Evolutionary conservation across 306 rosid species (phyloP), one percentile per base, ranked within the genome.

Genomic region (Ceratonia siliqua): DNA sequence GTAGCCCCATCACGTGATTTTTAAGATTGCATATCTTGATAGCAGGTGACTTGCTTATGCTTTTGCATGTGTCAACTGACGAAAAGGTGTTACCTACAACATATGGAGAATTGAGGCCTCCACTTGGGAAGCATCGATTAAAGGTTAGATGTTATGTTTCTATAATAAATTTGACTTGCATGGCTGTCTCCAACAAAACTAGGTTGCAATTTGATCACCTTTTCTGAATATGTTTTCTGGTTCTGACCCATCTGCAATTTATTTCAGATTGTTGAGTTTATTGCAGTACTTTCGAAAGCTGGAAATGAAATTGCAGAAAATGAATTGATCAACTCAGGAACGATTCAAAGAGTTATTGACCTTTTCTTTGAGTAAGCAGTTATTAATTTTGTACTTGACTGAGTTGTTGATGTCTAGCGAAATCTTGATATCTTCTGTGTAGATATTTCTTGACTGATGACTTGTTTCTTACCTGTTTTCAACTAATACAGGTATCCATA

Each of bases 31-130:
- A 45, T 62, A 72, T 53, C 50, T 75, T 68, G 18, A 83, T 54
- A 76, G 68, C 89, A 95, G 99, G 98, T 49, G 92, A 92, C 80
- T 86, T 95, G 87, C 91, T 95, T 61, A 79, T 56, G 75, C 96
- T 90, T 79, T 84, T 95, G 84, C 82, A 81, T 65, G 89, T 95
- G 79, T 78, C 89, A 41, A 87, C 92, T 1, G 97, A 95, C 79
- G 97, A 87, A 81, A 92, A 89, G 63, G 67, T 85, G 28, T 77
- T 95, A 82, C 94, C 91, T 18, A 95, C 99, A 53, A 90, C 99
- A 59, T 95, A 92, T 78, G 99, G 99, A 79, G 93, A 90, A 77
- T 79, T 95, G 77, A 88, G 88, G 87, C 99, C 99, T 81, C 99
- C 99, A 52, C 99, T 95, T 76, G 98, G 98, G 77, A 95, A 90